A percentile compares a stretch with the other conserved stretches of the same genome.
These are phyloP conservation scores for Raphidocelis subcapitata DNA, from an alignment of 139 green algal species.

Conservation along the genomic window DNA sequence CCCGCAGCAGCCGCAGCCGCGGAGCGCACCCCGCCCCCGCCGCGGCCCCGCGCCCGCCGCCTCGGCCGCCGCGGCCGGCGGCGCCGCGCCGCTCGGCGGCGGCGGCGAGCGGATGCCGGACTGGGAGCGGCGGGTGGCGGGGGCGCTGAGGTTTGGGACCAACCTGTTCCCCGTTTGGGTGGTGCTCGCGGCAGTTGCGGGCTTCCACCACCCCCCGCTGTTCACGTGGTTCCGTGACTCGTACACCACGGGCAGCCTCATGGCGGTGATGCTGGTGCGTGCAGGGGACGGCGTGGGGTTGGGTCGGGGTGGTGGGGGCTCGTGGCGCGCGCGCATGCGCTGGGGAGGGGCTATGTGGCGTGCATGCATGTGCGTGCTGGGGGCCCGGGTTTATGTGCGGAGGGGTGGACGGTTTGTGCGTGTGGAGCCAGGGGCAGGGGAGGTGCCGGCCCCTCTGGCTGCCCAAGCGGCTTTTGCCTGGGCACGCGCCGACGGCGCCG, in stretches of 20 bases:
- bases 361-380: no score
- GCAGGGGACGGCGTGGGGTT: not conserved
- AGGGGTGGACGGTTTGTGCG: no score
- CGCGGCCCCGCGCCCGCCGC: not conserved
- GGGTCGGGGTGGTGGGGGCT: not conserved
- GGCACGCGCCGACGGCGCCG: no score
- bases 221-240: conserved; percentile 38
- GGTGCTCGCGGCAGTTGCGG: conserved; percentile 27
- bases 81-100: not conserved
- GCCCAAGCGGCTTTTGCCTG: no score
- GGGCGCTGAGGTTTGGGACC: not conserved
- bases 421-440: no score
- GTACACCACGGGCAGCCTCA: conserved; percentile 29
- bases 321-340: no score
- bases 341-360: no score
- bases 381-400: no score
- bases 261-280: conserved; percentile 38
- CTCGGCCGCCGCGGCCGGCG: not conserved
- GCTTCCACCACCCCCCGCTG: conserved; percentile 32
- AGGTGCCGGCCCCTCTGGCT: no score
- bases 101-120: not conserved
- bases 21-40: no score
- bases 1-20: no score
- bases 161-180: conserved; percentile 38
- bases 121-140: conserved; percentile 3